These are phyloP conservation scores for Parascedosporium putredinis DNA, from an alignment of 2,329 filamentous ascomycete genomes.

Conservation along the genomic window DNA sequence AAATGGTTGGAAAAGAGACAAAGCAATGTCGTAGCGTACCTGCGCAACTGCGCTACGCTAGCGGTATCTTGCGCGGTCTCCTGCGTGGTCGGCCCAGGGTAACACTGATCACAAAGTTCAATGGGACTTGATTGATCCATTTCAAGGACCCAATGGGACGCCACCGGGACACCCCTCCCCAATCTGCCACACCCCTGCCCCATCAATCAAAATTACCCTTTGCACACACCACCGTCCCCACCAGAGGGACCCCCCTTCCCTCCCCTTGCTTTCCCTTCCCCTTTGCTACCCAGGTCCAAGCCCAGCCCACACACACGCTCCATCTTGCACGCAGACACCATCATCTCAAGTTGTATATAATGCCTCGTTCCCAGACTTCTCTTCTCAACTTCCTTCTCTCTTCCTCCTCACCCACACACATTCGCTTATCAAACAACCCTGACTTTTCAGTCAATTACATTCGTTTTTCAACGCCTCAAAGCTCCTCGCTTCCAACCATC, in stretches of 20 bases:
- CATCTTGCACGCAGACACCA: not conserved
- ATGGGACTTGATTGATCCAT: too few species aligned
- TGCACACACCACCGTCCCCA: too few species aligned
- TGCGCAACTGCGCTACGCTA: not conserved
- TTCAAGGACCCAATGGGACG: too few species aligned
- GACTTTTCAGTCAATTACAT: conserved; percentile 50
- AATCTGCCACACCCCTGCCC: too few species aligned
- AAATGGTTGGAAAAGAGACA: not conserved
- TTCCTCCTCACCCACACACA: conserved; percentile 37
- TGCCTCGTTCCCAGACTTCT: not conserved
- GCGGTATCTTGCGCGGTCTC: not conserved
- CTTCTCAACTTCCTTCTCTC: conserved; percentile 14
- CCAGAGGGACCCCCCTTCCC: not conserved
- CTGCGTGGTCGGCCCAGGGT: too few species aligned
- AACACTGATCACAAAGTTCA: too few species aligned
- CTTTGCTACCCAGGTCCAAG: not conserved
- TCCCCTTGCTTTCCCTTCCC: not conserved
- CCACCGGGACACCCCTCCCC: too few species aligned
- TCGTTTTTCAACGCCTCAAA: conserved; percentile 31
- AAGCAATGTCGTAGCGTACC: not conserved
- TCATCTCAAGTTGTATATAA: conserved; percentile 6
- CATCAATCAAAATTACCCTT: too few species aligned
- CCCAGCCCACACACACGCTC: not conserved
- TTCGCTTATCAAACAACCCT: conserved; percentile 31
- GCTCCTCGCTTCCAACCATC: conserved; percentile 19